These are phyloP conservation scores for Xylaria sp. DNA, from an alignment of 2,329 filamentous ascomycete genomes.

Conservation along the genomic window DNA sequence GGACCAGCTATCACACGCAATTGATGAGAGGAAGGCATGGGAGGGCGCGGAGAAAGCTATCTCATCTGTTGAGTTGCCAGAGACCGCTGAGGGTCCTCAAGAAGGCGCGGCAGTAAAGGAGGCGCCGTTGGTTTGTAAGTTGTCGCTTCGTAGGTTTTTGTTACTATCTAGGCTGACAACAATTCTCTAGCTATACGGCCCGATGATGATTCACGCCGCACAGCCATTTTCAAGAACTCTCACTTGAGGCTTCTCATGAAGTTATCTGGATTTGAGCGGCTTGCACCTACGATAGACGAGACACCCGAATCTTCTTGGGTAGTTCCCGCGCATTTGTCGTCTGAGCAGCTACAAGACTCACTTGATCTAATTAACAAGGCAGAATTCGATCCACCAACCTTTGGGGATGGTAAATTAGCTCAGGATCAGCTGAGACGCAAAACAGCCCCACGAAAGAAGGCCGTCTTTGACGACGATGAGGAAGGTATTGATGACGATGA, in stretches of 20 bases:
- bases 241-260: constrained; percentile 87
- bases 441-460: constrained; percentile 62
- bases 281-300: constrained; percentile 67
- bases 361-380: constrained; percentile 79
- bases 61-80: constrained; percentile 52
- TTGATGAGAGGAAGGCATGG: constrained; percentile 80
- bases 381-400: constrained; percentile 80
- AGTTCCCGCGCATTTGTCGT: constrained; percentile 72
- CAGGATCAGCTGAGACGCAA: constrained; percentile 84
- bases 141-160: constrained; percentile 30
- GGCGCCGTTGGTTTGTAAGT: constrained; percentile 64
- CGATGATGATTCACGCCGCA: constrained; percentile 72
- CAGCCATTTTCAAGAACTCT: constrained; percentile 88
- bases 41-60: constrained; percentile 74
- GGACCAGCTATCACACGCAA: constrained; percentile 72
- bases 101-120: constrained; percentile 50
- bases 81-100: constrained; percentile 40
- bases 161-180: constrained; percentile 48
- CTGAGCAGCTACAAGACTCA: constrained; percentile 72
- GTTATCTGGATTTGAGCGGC: constrained; percentile 74
- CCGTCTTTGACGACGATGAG: constrained; percentile 77
- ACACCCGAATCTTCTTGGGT: constrained; percentile 81
- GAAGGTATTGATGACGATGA: constrained; percentile 63
- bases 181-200: constrained; percentile 64
- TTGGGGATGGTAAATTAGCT: constrained; percentile 78